Percentiles rank a stretch among this genome's conserved stretches.
Conservation (phyloP, 1,284 basidiomycete species). For the Papiliotrema nemorosa region DNA sequence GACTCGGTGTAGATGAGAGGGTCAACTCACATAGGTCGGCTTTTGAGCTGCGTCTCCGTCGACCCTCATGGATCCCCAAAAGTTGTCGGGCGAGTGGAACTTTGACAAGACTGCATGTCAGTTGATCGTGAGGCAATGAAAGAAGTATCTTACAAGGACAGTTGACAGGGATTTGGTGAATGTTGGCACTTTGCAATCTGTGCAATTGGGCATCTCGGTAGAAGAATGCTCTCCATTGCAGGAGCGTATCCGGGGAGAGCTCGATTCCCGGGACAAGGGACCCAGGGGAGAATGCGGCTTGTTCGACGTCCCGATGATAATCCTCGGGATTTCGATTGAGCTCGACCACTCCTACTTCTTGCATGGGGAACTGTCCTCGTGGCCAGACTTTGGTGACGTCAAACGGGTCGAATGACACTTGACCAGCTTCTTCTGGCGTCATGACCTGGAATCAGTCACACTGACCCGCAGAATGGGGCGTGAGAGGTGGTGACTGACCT, state of each 20-base stretch:
- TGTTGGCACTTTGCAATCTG: conserved; percentile 35
- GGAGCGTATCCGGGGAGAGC: conserved; percentile 37
- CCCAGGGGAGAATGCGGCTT: conserved; percentile 45
- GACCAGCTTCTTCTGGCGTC: conserved; percentile 45
- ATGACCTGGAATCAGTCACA: conserved; percentile 29
- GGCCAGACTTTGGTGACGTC: conserved; percentile 51
- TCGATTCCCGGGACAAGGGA: conserved; percentile 45
- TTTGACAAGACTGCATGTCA: conserved; percentile 13
- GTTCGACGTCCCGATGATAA: conserved; percentile 45
- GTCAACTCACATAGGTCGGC: conserved; percentile 25
- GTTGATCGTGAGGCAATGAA: too few relatives aligned
- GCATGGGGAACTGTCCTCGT: conserved; percentile 41
- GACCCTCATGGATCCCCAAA: conserved; percentile 36
- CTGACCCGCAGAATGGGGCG: too few relatives aligned
- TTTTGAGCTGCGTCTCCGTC: conserved; percentile 36
- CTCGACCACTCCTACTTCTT: conserved; percentile 47
- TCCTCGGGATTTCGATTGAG: conserved; percentile 49
- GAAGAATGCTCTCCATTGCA: conserved; percentile 42
- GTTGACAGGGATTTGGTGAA: conserved; percentile 43
- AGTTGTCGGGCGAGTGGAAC: conserved; percentile 44
- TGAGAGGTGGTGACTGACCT: conserved; percentile 1
- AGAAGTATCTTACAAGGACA: conserved; percentile 15
- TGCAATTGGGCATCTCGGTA: conserved; percentile 40
- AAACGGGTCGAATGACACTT: conserved; percentile 46
- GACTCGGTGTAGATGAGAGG: too few relatives aligned